Conservation (phyloP, 164 flowering plant species). For the Warburgia ugandensis region DNA sequence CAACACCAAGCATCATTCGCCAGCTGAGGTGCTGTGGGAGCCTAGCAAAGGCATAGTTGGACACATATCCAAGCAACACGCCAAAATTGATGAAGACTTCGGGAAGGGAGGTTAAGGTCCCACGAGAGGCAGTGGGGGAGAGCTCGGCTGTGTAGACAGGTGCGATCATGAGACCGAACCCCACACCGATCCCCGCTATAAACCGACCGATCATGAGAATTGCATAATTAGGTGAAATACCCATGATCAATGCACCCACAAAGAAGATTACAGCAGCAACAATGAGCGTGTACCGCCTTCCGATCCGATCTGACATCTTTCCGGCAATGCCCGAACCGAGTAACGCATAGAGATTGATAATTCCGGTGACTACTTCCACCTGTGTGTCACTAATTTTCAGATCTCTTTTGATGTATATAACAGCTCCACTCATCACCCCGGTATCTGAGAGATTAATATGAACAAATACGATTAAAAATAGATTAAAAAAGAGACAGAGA, state of each 20-base stretch:
- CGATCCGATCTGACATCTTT: slow-evolving; percentile 30
- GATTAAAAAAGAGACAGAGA: too few species aligned
- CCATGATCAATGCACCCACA: slow-evolving; percentile 28
- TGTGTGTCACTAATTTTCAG: slow-evolving; percentile 18
- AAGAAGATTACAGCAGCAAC: slow-evolving; percentile 29
- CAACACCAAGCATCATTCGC: slow-evolving; percentile 75
- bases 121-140: slow-evolving; percentile 25
- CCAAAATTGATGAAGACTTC: slow-evolving; percentile 38
- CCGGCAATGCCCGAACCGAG: slow-evolving; percentile 27
- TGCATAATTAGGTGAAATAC: slow-evolving; percentile 23
- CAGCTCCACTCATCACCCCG: slow-evolving; percentile 36
- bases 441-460: slow-evolving; percentile 19
- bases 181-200: slow-evolving; percentile 34
- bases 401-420: slow-evolving; percentile 23
- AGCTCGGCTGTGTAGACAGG: slow-evolving; percentile 35
- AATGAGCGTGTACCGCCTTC: slow-evolving; percentile 29
- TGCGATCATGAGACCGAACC: slow-evolving; percentile 33
- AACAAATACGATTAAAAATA: not conserved
- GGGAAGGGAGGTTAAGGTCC: slow-evolving; percentile 30
- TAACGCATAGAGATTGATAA: slow-evolving; percentile 20
- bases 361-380: slow-evolving; percentile 23
- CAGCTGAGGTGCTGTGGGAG: slow-evolving; percentile 44
- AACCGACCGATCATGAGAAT: slow-evolving; percentile 30
- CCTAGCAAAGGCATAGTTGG: slow-evolving; percentile 55
- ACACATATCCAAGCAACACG: slow-evolving; percentile 50